A percentile compares a stretch with the other conserved stretches of the same genome.
phyloP scores from a whole-genome alignment of 176 grass and related monocot genomes.

The Stipa capillata region DNA sequence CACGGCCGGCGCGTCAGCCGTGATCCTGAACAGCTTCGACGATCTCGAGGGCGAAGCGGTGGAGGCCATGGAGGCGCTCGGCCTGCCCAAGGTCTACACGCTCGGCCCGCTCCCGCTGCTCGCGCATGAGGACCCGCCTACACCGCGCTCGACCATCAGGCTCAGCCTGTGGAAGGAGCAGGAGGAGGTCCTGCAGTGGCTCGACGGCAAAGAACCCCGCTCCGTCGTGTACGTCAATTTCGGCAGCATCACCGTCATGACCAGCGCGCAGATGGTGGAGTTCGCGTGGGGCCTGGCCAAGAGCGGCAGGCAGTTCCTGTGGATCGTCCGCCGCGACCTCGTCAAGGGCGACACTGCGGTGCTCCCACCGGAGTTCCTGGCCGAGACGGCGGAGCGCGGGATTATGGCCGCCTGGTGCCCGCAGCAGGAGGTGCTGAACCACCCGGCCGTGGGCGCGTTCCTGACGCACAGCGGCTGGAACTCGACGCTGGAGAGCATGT shows the following conservation, averaged over 20 bases:
- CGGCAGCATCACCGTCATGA: slow-evolving; percentile 73
- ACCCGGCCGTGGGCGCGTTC: slow-evolving; percentile 55
- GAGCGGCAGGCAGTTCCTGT: slow-evolving; percentile 56
- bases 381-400: slow-evolving; percentile 40
- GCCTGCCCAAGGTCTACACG: slow-evolving; percentile 42
- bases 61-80: slow-evolving; percentile 28
- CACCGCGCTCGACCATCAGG: slow-evolving; percentile 16
- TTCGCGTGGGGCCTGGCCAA: slow-evolving; percentile 85
- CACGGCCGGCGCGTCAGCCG: slow-evolving; percentile 31
- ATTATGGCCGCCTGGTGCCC: slow-evolving; percentile 62
- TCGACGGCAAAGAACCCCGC: slow-evolving; percentile 22
- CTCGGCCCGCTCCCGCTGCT: slow-evolving; percentile 56
- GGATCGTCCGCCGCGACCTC: slow-evolving; percentile 69
- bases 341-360: slow-evolving; percentile 48
- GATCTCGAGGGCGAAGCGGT: slow-evolving; percentile 52
- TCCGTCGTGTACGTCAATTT: slow-evolving; percentile 90
- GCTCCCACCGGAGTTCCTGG: slow-evolving; percentile 50
- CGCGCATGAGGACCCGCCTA: slow-evolving; percentile 28
- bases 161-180: slow-evolving; percentile 75
- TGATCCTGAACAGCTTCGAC: slow-evolving; percentile 55
- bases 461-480: slow-evolving; percentile 84
- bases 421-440: slow-evolving; percentile 65
- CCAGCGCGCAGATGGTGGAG: slow-evolving; percentile 47
- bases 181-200: slow-evolving; percentile 43
- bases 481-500: slow-evolving; percentile 61